Conservation (phyloP, 2,329 filamentous ascomycete genomes). For the Colletotrichum karsti region DNA sequence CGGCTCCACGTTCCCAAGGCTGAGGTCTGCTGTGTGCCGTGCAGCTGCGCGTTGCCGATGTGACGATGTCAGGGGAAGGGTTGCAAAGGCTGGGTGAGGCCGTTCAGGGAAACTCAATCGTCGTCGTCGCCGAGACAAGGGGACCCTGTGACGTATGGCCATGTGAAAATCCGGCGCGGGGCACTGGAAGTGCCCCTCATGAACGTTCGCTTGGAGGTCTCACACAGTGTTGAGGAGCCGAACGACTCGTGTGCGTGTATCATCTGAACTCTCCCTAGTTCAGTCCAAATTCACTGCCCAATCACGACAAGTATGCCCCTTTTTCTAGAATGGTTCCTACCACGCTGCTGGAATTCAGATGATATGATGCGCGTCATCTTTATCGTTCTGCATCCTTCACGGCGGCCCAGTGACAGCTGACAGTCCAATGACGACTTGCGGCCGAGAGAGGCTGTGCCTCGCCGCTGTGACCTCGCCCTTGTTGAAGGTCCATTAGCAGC, state of each 20-base stretch:
- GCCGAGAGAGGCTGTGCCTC: not conserved
- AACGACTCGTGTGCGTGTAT: constrained; percentile 14
- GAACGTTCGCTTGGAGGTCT: not conserved
- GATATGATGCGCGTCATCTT: constrained; percentile 10
- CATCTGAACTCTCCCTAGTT: constrained; percentile 14
- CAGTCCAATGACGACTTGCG: not conserved
- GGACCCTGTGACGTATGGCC: constrained; percentile 4
- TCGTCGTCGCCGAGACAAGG: constrained; percentile 8
- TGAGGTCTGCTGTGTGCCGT: not conserved
- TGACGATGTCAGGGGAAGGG: not conserved
- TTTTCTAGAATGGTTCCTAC: constrained; percentile 8
- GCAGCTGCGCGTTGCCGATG: not conserved
- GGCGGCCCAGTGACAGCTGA: not conserved
- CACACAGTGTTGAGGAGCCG: not conserved
- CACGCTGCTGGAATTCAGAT: not conserved
- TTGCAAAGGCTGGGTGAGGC: not conserved
- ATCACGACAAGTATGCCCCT: not conserved
- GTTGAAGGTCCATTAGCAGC: not conserved
- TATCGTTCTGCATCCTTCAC: not conserved
- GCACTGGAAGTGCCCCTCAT: not conserved
- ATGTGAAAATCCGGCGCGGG: not conserved
- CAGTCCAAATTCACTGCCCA: constrained; percentile 2
- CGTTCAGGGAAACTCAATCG: not conserved
- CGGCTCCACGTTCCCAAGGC: not conserved
- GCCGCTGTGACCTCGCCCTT: not conserved